A percentile compares a stretch with the other conserved stretches of the same genome.
These are phyloP conservation scores for Cladosporium phlei DNA, from an alignment of 2,329 filamentous ascomycete species.

Conservation along the genomic window DNA sequence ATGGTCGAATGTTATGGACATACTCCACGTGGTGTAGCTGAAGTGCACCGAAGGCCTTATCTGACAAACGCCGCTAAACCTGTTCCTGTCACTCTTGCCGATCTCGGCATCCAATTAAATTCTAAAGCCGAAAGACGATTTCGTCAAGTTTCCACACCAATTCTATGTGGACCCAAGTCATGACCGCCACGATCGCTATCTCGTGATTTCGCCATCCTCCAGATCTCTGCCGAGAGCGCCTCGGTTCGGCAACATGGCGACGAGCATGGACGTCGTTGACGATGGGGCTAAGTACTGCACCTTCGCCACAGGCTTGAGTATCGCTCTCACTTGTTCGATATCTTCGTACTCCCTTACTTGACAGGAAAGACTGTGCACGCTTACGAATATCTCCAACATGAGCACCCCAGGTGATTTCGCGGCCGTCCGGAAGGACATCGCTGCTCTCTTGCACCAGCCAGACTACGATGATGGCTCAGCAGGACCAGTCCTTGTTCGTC, in stretches of 20 bases:
- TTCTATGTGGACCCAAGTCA: conserved; percentile 1
- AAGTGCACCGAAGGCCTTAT: too few relatives aligned
- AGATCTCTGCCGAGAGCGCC: neutral
- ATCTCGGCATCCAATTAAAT: conserved; percentile 4
- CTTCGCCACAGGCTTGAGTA: conserved; percentile 11
- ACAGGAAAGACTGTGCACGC: too few relatives aligned
- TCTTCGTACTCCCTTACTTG: neutral
- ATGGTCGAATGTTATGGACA: too few relatives aligned
- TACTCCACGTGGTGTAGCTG: too few relatives aligned
- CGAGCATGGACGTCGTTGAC: neutral
- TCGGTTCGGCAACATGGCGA: conserved; percentile 9
- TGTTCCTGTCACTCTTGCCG: conserved; percentile 7
- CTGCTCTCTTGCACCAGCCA: conserved; percentile 42
- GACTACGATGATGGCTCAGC: conserved; percentile 62
- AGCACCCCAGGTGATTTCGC: conserved; percentile 28
- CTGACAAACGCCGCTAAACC: conserved; percentile 18
- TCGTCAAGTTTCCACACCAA: neutral
- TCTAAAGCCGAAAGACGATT: conserved; percentile 2
- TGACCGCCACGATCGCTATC: conserved; percentile 1
- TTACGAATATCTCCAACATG: neutral
- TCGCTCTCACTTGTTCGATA: neutral
- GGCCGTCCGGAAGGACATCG: conserved; percentile 52
- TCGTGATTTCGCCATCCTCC: conserved; percentile 3
- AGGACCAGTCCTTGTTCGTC: conserved; percentile 58
- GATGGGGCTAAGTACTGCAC: neutral